phyloP scores from a whole-genome alignment of 2,329 filamentous ascomycete species.

The Drechslera avenae region DNA sequence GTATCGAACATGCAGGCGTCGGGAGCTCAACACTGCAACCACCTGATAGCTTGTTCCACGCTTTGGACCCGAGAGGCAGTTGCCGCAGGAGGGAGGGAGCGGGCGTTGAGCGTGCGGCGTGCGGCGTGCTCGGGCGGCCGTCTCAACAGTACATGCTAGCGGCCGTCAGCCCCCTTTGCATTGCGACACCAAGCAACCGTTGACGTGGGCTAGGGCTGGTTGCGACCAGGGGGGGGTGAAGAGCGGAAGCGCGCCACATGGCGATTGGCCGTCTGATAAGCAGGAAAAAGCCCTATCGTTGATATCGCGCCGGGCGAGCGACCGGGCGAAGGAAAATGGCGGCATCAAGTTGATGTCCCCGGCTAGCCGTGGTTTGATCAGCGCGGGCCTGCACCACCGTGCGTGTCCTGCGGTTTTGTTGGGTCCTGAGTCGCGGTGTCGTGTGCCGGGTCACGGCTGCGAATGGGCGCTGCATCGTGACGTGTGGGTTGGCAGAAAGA shows the following conservation, averaged over 20 bases:
- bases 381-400: conserved; percentile 20
- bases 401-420: conserved; percentile 23
- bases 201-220: conserved; percentile 20
- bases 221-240: conserved; percentile 24
- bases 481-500: not conserved
- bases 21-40: not conserved
- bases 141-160: conserved; percentile 30
- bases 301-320: conserved; percentile 29
- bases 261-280: conserved; percentile 28
- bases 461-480: no score
- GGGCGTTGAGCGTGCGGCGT: conserved; percentile 13
- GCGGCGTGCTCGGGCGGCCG: conserved; percentile 22
- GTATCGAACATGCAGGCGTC: conserved; percentile 1
- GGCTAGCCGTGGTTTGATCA: conserved; percentile 40
- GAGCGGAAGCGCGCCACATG: conserved; percentile 29
- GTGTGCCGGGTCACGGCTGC: no score
- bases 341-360: conserved; percentile 22
- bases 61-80: no score
- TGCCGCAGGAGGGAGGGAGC: conserved; percentile 2
- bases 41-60: no score
- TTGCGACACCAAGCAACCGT: conserved; percentile 32
- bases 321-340: conserved; percentile 22
- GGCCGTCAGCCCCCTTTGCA: conserved; percentile 32
- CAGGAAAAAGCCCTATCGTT: conserved; percentile 23
- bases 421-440: conserved; percentile 16